A percentile compares a stretch with the other conserved stretches of the same genome.
phyloP scores from a whole-genome alignment of 1,284 basidiomycete genomes.

The Moesziomyces sp. region DNA sequence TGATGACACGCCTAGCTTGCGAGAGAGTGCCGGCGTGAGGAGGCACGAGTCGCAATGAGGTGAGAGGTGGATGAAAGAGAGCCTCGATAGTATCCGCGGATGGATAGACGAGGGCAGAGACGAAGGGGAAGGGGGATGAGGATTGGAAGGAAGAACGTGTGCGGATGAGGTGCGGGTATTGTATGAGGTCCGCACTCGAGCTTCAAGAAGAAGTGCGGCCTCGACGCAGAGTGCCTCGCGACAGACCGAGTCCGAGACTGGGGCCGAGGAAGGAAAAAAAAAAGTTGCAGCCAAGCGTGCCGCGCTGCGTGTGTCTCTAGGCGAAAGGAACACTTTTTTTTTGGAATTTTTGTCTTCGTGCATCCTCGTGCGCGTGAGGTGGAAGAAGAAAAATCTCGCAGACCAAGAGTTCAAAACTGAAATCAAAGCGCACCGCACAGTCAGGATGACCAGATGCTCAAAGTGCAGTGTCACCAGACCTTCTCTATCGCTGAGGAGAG shows the following conservation, averaged over 20 bases:
- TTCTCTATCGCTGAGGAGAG: too few relatives aligned
- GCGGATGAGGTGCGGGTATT: constrained; percentile 5
- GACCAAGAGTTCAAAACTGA: too few relatives aligned
- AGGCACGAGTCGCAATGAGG: constrained; percentile 6
- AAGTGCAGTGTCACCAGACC: too few relatives aligned
- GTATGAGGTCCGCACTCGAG: constrained; percentile 10
- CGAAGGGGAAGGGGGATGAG: constrained; percentile 2
- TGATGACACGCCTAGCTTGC: constrained; percentile 8
- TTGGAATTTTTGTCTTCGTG: not conserved
- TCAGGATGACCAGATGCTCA: too few relatives aligned
- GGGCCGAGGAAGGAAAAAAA: constrained; percentile 12
- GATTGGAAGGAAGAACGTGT: constrained; percentile 7
- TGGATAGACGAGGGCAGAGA: constrained; percentile 17
- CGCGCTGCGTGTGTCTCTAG: constrained; percentile 1
- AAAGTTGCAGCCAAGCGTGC: not conserved
- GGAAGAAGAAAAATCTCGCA: too few relatives aligned
- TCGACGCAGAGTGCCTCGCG: too few relatives aligned
- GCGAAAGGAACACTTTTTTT: constrained; percentile 29
- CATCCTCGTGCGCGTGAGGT: not conserved
- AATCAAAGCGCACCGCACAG: too few relatives aligned
- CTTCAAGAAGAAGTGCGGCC: not conserved
- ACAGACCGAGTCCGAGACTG: not conserved
- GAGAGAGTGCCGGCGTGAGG: constrained; percentile 5
- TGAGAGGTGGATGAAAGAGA: not conserved
- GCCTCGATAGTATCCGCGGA: constrained; percentile 30